Percentiles rank a stretch among this genome's conserved stretches.
Conservation (phyloP, 2,329 filamentous ascomycete genomes). For the Claviceps lovelessii region DNA sequence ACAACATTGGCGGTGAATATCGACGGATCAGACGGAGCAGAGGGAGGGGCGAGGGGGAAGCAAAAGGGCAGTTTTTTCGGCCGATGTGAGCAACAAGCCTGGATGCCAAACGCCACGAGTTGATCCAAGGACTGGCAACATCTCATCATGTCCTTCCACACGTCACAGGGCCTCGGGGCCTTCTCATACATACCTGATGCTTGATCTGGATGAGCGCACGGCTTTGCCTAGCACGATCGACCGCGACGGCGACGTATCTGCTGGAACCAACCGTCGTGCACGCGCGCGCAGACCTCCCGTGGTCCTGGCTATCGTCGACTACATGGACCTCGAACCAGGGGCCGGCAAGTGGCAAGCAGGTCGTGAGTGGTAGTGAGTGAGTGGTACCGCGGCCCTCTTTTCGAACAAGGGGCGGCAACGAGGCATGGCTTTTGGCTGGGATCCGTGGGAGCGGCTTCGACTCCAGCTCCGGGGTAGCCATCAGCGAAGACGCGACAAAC, state of each 20-base stretch:
- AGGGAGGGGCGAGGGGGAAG: background rate
- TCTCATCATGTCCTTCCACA: background rate
- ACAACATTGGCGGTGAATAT: background rate
- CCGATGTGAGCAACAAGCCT: background rate
- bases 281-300: slow-evolving; percentile 2
- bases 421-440: slow-evolving; percentile 4
- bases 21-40: background rate
- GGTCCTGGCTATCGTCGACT: slow-evolving; percentile 4
- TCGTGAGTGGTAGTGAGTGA: background rate
- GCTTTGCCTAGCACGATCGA: background rate
- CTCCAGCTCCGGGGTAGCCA: background rate
- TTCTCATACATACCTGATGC: background rate
- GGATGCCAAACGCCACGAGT: background rate
- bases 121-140: background rate
- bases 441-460: slow-evolving; percentile 3
- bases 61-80: background rate
- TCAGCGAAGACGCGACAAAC: background rate
- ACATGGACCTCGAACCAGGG: slow-evolving; percentile 2
- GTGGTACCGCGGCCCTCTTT: background rate
- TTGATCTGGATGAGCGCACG: slow-evolving; percentile 1
- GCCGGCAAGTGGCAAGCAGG: background rate
- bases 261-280: slow-evolving; percentile 3
- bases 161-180: background rate
- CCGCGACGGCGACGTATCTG: slow-evolving; percentile 2
- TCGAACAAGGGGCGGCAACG: slow-evolving; percentile 6